Percentiles rank a stretch among this genome's conserved stretches.
Conservation (phyloP, 768 basidiomycete genomes). For the Cystobasidiopsis lactophilus region DNA sequence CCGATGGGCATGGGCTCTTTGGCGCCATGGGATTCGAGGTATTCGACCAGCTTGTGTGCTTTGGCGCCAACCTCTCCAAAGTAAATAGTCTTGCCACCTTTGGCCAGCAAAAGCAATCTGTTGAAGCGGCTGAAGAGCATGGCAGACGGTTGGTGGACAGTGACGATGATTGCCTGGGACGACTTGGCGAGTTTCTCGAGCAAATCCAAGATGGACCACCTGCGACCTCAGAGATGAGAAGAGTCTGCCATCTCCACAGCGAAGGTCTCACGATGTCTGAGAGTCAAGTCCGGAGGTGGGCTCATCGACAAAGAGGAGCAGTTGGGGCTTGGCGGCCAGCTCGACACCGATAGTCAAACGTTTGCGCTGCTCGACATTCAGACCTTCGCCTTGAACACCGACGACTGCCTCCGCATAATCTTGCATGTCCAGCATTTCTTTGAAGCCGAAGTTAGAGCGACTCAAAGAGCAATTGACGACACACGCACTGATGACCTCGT, state of each 20-base stretch:
- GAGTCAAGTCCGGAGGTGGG: conserved; percentile 25
- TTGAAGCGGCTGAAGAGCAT: conserved; percentile 48
- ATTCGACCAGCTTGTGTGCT: conserved; percentile 40
- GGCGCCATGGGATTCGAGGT: conserved; percentile 50
- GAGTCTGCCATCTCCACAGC: neutral
- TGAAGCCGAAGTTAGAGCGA: no score
- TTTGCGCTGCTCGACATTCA: conserved; percentile 30
- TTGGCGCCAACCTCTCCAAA: conserved; percentile 33
- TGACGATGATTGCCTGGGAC: conserved; percentile 74
- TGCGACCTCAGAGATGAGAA: conserved; percentile 37
- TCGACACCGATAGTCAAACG: conserved; percentile 33
- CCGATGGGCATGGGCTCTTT: conserved; percentile 34
- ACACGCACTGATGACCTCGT: conserved; percentile 28
- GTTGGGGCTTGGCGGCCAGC: conserved; percentile 47
- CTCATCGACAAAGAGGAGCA: conserved; percentile 70
- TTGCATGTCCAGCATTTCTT: no score
- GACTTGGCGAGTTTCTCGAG: conserved; percentile 48
- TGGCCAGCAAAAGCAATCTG: conserved; percentile 10
- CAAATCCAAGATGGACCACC: conserved; percentile 32
- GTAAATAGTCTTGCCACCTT: conserved; percentile 9
- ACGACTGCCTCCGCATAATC: conserved; percentile 26
- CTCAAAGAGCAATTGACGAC: no score
- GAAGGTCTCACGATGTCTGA: neutral
- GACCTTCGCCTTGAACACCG: conserved; percentile 28
- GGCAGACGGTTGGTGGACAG: conserved; percentile 35